Evolutionary conservation across 768 basidiomycete species (phyloP), one percentile per base, ranked within the genome.

Genomic region (Boletus rex-veris): DNA sequence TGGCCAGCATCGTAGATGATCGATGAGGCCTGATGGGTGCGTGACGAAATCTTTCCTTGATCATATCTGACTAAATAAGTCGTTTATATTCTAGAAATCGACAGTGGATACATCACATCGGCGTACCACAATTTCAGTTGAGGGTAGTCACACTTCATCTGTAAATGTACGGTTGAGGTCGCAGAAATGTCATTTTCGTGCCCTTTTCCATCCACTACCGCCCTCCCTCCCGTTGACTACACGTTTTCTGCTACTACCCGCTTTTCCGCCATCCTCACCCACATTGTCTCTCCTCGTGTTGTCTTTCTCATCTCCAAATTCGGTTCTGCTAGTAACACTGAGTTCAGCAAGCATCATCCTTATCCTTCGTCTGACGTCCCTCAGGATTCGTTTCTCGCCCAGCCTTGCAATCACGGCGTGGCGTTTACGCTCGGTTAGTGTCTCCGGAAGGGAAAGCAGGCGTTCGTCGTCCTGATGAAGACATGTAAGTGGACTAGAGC

Each of bases 301-400:
- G 21, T 43, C 38, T 18, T 50, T 50, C 56, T 35, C 41, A 35
- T 42, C 19, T 38, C 47, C 43, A 12, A 18, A 11, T 44, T 18
- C 35, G 30, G 7, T 28, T 21, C 35, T 31, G 18, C 44, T 31
- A 8, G 26, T 10, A 11, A 31, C 7, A 7, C 12, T 10, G 26
- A 58, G 36, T 33, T 59, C 57, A 9, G 53, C 39, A 45, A 58
- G 48, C 45, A 53, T 44, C 19, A 9, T 28, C 31, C 21, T 26
- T 7, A 67, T 28, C 15, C n/a, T 38, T 36, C 63, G 56, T 41
- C 73, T 59, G 0, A 70, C 55, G 1, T 58, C 60, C 3, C 61
- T 64, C 50, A 94, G 62, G 12, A 93, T 83, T 21, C 79, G 72
- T 71, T 92, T 92, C 73, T 95, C 92, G 5, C 90, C 89, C 10